Base-by-base conservation (phyloP, 352 stramenopile species). In the Globisporangium polare region DNA sequence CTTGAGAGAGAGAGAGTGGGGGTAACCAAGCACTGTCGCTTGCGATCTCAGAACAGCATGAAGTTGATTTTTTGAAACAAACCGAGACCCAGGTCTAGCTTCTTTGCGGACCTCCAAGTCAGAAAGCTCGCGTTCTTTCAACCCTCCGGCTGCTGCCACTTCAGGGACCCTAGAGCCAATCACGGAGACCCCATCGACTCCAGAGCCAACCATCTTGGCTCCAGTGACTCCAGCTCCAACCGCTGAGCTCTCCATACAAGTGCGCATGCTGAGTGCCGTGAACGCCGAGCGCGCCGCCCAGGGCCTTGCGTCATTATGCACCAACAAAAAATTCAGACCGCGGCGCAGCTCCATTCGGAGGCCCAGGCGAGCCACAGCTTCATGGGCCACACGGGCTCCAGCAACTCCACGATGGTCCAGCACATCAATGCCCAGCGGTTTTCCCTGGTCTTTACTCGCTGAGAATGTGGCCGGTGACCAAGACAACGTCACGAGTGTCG, bases 271-370 rank as follows among this genome's bases (percentile, higher is more conserved):
- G 0, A 46, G 24, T 13, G 66, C 66, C 2, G 54, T 65, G 20
- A 72, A 69, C 55, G 60, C 35, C 1, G 54, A 65, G 46, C 63
- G 63, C n/a, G 33, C 27, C 51, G 58, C 46, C n/a, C 31, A 54
- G 7, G 62, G 62, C 12, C 33, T 39, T 13, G 17, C 49, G 0
- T 7, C 60, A 27, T 47, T 66, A 29, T 45, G 68, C 53, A 39
- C 61, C 31, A 78, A 73, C 68, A 67, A 52, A 20, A 75, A 75
- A 58, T 78, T 35, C 59, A 73, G 41, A n/a, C 37, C 1, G 69
- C 72, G 3, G 68, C 69, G 0, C 66, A 77, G 41, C 8, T 37
- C 9, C 69, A 77, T 56, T 75, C 69, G 26, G 58, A 69, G 3
- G 69, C 73, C 61, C 62, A 70, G 57, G 72, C 69, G 10, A 39